Evolutionary conservation across 1,284 basidiomycete genomes (phyloP), one percentile per base, ranked within the genome.

Genomic region (Baeospora myosura): DNA sequence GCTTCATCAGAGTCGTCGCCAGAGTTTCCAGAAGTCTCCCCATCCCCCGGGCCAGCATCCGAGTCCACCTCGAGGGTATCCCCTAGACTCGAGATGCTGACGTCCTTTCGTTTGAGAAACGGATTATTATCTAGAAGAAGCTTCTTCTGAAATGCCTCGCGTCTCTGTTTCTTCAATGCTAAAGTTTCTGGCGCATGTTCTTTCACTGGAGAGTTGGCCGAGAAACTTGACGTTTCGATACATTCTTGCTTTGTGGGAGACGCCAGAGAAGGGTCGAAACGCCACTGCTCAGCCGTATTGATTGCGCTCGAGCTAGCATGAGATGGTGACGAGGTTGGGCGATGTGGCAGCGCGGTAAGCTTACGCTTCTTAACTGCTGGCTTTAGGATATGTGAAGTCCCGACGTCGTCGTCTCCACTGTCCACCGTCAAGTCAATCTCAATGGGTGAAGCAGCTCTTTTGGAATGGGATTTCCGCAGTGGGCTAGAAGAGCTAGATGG

Each of bases 61-160:
- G 48, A 18, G 41, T 37, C n/a, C 16, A n/a, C 14, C 26, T 26
- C 14, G 10, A 12, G 22, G n/a, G n/a, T n/a, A n/a, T 18, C 12
- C 26, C 42, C 4, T 24, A 34, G 24, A 22, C 29, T 21, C 26
- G 26, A 14, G 25, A 14, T 11, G 37, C 12, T 34, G 38, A 10
- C 14, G 38, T 43, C 17, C 28, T 39, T 46, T 65, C 26, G 8
- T 17, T 33, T 60, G 11, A 58, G 40, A 23, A 45, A 41, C 1
- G 46, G 44, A 42, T 60, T 68, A 47, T 72, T 71, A 36, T 69
- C 68, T 25, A 64, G 61, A 7, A 81, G 60, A 4, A 85, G 63
- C 35, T 72, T 74, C 35, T 64, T 70, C 53, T 74, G 76, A 47
- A 81, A 77, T 18, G 67, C 64, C 41, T 77, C 74, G 43, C 65